Evolutionary conservation across 345 rosid genomes (phyloP).

Genomic region (Zanthoxylum bungeanum): DNA sequence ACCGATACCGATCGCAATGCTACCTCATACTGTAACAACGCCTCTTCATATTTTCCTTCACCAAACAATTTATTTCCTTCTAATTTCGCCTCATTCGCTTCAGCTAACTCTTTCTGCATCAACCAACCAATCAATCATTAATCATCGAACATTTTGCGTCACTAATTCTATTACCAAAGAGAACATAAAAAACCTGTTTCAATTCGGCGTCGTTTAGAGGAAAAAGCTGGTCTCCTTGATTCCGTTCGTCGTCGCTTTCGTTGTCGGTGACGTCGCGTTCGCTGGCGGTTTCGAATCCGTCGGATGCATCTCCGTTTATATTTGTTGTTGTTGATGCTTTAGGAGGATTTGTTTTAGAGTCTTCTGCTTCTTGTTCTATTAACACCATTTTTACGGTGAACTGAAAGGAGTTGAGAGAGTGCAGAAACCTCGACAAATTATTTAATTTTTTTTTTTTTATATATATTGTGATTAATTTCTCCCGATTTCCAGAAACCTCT

Average conservation of each 20-base stretch:
- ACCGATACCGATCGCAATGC: slow-evolving; percentile 54
- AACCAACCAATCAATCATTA: neutral
- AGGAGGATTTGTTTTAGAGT: slow-evolving; percentile 3
- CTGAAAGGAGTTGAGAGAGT: neutral
- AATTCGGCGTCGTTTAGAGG: slow-evolving; percentile 26
- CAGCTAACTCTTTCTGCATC: slow-evolving; percentile 45
- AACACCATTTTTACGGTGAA: slow-evolving; percentile 41
- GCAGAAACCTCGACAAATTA: neutral
- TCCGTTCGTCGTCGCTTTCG: neutral
- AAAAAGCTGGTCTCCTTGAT: slow-evolving; percentile 9
- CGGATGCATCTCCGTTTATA: slow-evolving; percentile 49
- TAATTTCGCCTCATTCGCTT: slow-evolving; percentile 66
- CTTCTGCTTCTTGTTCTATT: slow-evolving; percentile 30
- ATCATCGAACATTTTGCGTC: neutral
- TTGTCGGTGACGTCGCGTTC: slow-evolving; percentile 57
- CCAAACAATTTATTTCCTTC: slow-evolving; percentile 79
- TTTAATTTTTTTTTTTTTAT: no score
- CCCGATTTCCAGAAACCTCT: slow-evolving; percentile 9
- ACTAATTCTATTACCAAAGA: neutral
- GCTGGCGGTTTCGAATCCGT: slow-evolving; percentile 94
- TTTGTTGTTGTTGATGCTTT: slow-evolving; percentile 19
- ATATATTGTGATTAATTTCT: no score
- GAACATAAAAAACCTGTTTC: slow-evolving; percentile 32
- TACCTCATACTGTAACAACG: slow-evolving; percentile 56
- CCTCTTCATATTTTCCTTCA: slow-evolving; percentile 70